These are phyloP conservation scores for Talaromyces marneffei DNA, from an alignment of 2,329 filamentous ascomycete species.

Conservation along the genomic window DNA sequence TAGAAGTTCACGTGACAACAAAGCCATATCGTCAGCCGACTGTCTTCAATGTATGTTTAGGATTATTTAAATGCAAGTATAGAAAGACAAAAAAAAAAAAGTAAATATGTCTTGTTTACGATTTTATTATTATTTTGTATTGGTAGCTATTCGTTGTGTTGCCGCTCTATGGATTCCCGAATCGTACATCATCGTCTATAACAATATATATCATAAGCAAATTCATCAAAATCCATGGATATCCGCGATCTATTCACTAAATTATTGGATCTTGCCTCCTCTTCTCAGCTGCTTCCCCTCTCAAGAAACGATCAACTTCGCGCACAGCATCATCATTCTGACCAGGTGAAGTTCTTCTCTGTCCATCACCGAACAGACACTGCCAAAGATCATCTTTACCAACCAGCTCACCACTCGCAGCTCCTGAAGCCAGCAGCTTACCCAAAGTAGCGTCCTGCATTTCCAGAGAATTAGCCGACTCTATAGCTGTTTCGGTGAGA, in stretches of 20 bases:
- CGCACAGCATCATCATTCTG: conserved; percentile 27
- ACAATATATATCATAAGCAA: neutral
- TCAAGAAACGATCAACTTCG: conserved; percentile 47
- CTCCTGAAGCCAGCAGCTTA: conserved; percentile 61
- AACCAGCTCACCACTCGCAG: conserved; percentile 73
- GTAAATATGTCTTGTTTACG: neutral
- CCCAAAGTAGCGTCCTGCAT: conserved; percentile 66
- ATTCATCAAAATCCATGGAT: neutral
- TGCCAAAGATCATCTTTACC: conserved; percentile 75
- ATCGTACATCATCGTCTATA: neutral
- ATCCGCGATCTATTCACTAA: neutral
- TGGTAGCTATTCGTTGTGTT: neutral
- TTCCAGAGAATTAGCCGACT: conserved; percentile 79
- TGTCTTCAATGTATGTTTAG: too few relatives aligned
- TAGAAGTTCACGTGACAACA: conserved; percentile 9
- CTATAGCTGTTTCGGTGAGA: conserved; percentile 58
- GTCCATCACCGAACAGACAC: conserved; percentile 68
- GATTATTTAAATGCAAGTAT: neutral
- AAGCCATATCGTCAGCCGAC: neutral
- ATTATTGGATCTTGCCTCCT: conserved; percentile 23
- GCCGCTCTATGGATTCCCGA: neutral
- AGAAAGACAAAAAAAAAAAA: neutral
- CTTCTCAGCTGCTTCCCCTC: conserved; percentile 51
- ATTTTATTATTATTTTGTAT: neutral
- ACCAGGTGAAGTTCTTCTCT: conserved; percentile 23